Evolutionary conservation across 768 basidiomycete genomes (phyloP).

Genomic region (Xerocomus spinulosus): DNA sequence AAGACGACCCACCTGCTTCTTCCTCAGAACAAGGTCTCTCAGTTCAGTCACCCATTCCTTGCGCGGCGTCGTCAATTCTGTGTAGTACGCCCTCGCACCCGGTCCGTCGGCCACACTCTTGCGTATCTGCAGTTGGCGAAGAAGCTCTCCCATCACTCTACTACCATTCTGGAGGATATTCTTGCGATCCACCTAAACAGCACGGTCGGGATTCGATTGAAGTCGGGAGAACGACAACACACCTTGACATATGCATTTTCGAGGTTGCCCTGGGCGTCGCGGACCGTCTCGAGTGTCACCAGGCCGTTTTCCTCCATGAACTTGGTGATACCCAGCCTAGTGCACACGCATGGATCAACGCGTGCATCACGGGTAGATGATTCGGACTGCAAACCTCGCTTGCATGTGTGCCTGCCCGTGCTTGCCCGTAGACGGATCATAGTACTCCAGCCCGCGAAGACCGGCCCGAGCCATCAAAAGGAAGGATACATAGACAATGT

Average conservation of each 20-base stretch:
- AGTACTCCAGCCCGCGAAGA: conserved; percentile 74
- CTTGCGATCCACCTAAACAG: conserved; percentile 61
- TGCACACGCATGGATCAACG: background rate
- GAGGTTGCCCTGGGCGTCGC: conserved; percentile 50
- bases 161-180: conserved; percentile 63
- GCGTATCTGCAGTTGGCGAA: conserved; percentile 77
- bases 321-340: conserved; percentile 76
- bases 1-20: conserved; percentile 59
- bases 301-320: conserved; percentile 70
- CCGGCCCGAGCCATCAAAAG: conserved; percentile 84
- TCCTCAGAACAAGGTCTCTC: conserved; percentile 69
- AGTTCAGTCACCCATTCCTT: conserved; percentile 71
- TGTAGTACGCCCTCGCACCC: conserved; percentile 77
- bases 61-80: conserved; percentile 69
- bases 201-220: background rate
- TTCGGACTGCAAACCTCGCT: conserved; percentile 52
- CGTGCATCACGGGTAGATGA: background rate
- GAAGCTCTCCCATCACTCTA: conserved; percentile 64
- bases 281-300: conserved; percentile 65
- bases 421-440: conserved; percentile 74
- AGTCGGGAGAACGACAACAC: conserved; percentile 19
- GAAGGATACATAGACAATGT: conserved; percentile 78
- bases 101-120: conserved; percentile 82
- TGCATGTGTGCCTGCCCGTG: conserved; percentile 93
- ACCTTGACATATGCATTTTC: conserved; percentile 70